Percentiles rank a stretch among this genome's conserved stretches.
These are phyloP conservation scores for Aureobasidium sp. DNA, from an alignment of 2,329 filamentous ascomycete genomes.

Conservation along the genomic window DNA sequence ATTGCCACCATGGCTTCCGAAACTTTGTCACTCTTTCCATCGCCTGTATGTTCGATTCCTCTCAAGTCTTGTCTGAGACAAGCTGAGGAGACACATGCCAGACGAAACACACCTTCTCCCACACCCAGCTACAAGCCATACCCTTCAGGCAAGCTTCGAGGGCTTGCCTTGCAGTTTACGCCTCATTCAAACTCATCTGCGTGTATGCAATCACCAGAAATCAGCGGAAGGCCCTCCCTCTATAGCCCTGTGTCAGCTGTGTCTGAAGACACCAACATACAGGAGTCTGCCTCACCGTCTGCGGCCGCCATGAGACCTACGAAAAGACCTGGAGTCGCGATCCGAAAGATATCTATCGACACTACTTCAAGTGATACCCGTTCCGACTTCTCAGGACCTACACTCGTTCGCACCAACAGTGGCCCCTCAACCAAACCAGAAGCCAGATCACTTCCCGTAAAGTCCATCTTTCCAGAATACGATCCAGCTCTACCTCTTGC, in stretches of 20 bases:
- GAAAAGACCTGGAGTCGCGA: constrained; percentile 1
- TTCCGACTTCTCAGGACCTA: constrained; percentile 14
- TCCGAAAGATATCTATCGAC: constrained; percentile 2
- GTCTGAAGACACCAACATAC: background rate
- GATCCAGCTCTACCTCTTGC: constrained; percentile 60
- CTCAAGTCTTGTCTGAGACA: constrained; percentile 16
- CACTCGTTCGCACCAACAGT: constrained; percentile 16
- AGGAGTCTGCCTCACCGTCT: background rate
- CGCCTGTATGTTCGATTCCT: background rate
- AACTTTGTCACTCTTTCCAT: constrained; percentile 11
- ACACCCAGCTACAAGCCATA: background rate
- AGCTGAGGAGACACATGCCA: background rate
- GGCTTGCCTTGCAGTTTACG: constrained; percentile 8
- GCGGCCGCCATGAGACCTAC: background rate
- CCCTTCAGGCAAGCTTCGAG: background rate
- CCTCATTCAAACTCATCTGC: background rate
- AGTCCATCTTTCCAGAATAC: constrained; percentile 71
- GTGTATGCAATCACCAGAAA: background rate
- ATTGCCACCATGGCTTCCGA: constrained; percentile 13
- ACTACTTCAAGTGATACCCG: background rate
- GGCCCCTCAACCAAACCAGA: constrained; percentile 2
- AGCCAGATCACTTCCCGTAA: constrained; percentile 41
- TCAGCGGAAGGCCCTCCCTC: background rate
- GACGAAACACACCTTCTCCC: constrained; percentile 5
- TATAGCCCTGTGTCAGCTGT: background rate